Conservation (phyloP, 2,329 filamentous ascomycete species). For the Domatiomyces globalis region DNA sequence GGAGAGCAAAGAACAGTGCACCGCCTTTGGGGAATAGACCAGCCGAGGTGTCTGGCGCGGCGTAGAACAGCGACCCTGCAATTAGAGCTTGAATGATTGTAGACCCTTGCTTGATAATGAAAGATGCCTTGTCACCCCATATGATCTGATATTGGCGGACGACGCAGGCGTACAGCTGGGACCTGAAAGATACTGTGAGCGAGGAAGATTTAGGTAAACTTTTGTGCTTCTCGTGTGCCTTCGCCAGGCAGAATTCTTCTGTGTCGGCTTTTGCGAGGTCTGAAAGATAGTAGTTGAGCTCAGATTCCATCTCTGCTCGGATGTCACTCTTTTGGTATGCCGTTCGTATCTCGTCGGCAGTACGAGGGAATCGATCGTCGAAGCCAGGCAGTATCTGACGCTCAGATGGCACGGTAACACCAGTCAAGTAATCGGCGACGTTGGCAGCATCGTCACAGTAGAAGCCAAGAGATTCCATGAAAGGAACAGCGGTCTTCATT, state of each 20-base stretch:
- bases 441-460: conserved; percentile 48
- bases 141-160: conserved; percentile 51
- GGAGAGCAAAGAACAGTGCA: conserved; percentile 47
- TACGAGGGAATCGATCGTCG: conserved; percentile 32
- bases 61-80: conserved; percentile 38
- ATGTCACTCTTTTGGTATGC: conserved; percentile 41
- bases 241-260: conserved; percentile 39
- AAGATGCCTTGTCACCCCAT: conserved; percentile 50
- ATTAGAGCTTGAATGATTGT: conserved; percentile 29
- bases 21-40: conserved; percentile 48
- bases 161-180: conserved; percentile 43
- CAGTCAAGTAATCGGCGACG: conserved; percentile 51
- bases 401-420: conserved; percentile 45
- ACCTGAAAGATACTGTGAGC: conserved; percentile 39
- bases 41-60: conserved; percentile 37
- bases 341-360: conserved; percentile 30
- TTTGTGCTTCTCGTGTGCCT: conserved; percentile 42
- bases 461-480: conserved; percentile 53
- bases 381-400: conserved; percentile 31
- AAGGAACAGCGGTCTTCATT: conserved; percentile 43
- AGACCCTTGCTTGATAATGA: conserved; percentile 47
- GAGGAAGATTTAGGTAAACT: conserved; percentile 40
- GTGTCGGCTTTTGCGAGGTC: conserved; percentile 37
- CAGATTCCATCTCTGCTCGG: conserved; percentile 36
- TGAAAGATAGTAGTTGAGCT: conserved; percentile 44